Evolutionary conservation across 2,329 filamentous ascomycete genomes (phyloP).

Genomic region (Didymella keratinophila): DNA sequence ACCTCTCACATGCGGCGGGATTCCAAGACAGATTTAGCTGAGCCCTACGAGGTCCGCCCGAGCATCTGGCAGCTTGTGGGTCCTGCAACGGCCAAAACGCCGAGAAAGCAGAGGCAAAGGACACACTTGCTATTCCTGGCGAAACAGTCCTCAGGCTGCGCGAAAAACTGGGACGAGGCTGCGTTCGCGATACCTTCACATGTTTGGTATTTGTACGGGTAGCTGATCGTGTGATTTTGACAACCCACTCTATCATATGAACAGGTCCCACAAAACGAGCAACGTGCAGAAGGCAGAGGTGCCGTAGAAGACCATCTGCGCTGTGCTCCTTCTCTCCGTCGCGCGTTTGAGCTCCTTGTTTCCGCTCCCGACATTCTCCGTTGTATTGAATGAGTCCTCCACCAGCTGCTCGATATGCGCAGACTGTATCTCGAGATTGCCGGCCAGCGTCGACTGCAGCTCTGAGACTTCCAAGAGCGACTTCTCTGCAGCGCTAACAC

Average conservation of each 20-base stretch:
- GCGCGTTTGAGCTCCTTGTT: slow-evolving; percentile 93
- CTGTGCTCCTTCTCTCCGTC: slow-evolving; percentile 61
- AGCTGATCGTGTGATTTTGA: slow-evolving; percentile 3
- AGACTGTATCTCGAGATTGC: slow-evolving; percentile 83
- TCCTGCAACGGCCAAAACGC: slow-evolving; percentile 22
- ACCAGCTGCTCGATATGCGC: slow-evolving; percentile 91
- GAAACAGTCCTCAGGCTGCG: slow-evolving; percentile 26
- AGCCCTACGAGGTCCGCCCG: slow-evolving; percentile 11
- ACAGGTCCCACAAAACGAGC: slow-evolving; percentile 59
- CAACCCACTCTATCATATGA: slow-evolving; percentile 48
- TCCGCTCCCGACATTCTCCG: slow-evolving; percentile 85
- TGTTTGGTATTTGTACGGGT: slow-evolving; percentile 18
- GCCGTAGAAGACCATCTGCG: slow-evolving; percentile 58
- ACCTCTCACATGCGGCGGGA: slow-evolving; percentile 36
- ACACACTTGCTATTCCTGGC: slow-evolving; percentile 30
- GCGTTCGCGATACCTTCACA: slow-evolving; percentile 18
- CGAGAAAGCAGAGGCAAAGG: slow-evolving; percentile 20
- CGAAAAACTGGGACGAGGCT: slow-evolving; percentile 18
- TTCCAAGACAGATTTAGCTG: slow-evolving; percentile 15
- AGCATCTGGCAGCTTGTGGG: slow-evolving; percentile 27
- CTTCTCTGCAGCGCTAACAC: slow-evolving; percentile 78
- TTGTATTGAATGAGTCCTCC: slow-evolving; percentile 79
- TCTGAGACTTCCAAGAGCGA: slow-evolving; percentile 92
- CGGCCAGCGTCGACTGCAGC: slow-evolving; percentile 86
- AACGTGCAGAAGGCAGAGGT: slow-evolving; percentile 57